Conservation (phyloP, 805 yeast genomes). For the Kuraishia capsulata region DNA sequence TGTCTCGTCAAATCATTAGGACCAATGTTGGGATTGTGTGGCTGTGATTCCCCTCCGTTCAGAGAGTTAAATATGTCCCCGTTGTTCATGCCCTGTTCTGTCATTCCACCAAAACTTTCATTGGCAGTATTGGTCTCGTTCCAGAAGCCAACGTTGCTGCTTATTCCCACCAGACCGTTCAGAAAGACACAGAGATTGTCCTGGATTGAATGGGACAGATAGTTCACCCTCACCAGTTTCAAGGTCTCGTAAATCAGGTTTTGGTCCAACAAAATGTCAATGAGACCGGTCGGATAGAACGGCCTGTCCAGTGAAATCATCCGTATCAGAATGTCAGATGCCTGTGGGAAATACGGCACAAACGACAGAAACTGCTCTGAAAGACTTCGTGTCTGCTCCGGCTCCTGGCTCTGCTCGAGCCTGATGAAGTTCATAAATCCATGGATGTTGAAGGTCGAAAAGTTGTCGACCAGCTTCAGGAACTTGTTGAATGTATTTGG, state of each 20-base stretch:
- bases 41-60: not conserved
- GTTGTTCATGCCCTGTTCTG: slow-evolving; percentile 2
- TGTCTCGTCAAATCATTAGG: slow-evolving; percentile 92
- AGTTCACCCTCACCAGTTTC: slow-evolving; percentile 49
- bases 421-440: slow-evolving; percentile 68
- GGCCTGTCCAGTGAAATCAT: slow-evolving; percentile 88
- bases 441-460: slow-evolving; percentile 73
- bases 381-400: slow-evolving; percentile 24
- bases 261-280: slow-evolving; percentile 66
- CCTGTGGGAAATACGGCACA: slow-evolving; percentile 71
- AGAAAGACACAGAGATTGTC: slow-evolving; percentile 59
- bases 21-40: slow-evolving; percentile 75
- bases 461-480: slow-evolving; percentile 77
- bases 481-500: slow-evolving; percentile 31
- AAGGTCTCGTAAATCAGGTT: slow-evolving; percentile 52
- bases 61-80: slow-evolving; percentile 2
- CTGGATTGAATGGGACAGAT: slow-evolving; percentile 21
- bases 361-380: slow-evolving; percentile 72
- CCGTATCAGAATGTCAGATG: slow-evolving; percentile 82
- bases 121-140: slow-evolving; percentile 6
- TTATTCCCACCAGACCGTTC: slow-evolving; percentile 70
- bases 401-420: slow-evolving; percentile 33
- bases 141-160: slow-evolving; percentile 27
- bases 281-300: slow-evolving; percentile 77
- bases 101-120: slow-evolving; percentile 14